These are phyloP conservation scores for Monilinia aucupariae DNA, from an alignment of 2,329 filamentous ascomycete genomes.

Conservation along the genomic window DNA sequence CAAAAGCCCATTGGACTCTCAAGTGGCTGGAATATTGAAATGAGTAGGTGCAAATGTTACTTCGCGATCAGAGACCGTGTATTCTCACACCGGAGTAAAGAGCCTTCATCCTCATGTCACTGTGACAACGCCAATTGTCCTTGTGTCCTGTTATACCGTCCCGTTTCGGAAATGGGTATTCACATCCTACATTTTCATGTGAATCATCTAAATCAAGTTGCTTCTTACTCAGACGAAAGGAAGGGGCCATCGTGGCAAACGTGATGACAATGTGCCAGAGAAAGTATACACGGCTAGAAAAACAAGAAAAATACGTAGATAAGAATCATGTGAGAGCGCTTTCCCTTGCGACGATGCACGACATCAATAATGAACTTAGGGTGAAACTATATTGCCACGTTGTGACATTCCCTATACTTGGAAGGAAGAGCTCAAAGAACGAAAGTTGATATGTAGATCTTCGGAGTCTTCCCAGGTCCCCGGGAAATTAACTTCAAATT, in stretches of 20 bases:
- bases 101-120: background rate
- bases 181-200: background rate
- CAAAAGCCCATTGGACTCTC: background rate
- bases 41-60: background rate
- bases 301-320: background rate
- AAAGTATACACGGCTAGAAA: background rate
- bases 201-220: slow-evolving; percentile 15
- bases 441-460: background rate
- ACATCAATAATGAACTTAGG: background rate
- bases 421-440: background rate
- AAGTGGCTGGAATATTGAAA: slow-evolving; percentile 1
- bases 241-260: background rate
- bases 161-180: background rate
- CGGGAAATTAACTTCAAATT: background rate
- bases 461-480: background rate
- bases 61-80: background rate
- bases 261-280: background rate
- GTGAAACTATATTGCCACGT: background rate
- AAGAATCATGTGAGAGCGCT: background rate
- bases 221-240: background rate
- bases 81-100: background rate
- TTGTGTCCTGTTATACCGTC: slow-evolving; percentile 6
- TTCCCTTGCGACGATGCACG: slow-evolving; percentile 1
- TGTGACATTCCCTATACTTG: background rate
- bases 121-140: background rate